A percentile compares a stretch with the other conserved stretches of the same genome.
Evolutionary conservation across 2,329 filamentous ascomycete species (phyloP).

Genomic region (Colletotrichum camelliae): DNA sequence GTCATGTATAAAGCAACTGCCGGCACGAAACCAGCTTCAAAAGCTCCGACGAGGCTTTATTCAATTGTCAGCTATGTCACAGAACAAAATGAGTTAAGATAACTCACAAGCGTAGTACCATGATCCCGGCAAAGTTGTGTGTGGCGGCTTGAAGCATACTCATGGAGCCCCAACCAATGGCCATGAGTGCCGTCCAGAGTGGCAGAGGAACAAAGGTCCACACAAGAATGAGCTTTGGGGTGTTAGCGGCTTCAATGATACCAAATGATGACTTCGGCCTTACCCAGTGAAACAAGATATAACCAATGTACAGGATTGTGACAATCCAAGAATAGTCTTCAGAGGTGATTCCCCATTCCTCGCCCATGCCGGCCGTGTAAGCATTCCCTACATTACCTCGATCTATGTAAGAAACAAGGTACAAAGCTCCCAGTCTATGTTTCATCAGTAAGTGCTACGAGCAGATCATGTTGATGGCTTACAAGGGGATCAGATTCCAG

Average conservation of each 20-base stretch:
- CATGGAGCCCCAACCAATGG: conserved; percentile 10
- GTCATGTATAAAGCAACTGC: conserved; percentile 48
- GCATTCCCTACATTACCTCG: conserved; percentile 14
- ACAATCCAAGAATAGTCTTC: conserved; percentile 18
- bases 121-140: conserved; percentile 37
- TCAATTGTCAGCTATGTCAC: background rate
- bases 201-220: conserved; percentile 25
- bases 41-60: conserved; percentile 38
- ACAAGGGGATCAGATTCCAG: conserved; percentile 7
- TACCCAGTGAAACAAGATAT: conserved; percentile 6
- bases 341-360: conserved; percentile 7
- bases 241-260: background rate
- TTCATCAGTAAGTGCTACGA: background rate
- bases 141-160: conserved; percentile 35
- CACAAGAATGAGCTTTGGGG: background rate
- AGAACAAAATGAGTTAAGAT: conserved; percentile 29
- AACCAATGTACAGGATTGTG: conserved; percentile 5
- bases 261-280: too few relatives aligned
- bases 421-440: background rate
- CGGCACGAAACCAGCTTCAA: conserved; percentile 47
- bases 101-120: conserved; percentile 35
- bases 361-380: conserved; percentile 19
- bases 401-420: conserved; percentile 11
- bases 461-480: background rate
- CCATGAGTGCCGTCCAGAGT: conserved; percentile 21